These are phyloP conservation scores for Echium plantagineum DNA, from an alignment of 257 asterid genomes.

Conservation along the genomic window DNA sequence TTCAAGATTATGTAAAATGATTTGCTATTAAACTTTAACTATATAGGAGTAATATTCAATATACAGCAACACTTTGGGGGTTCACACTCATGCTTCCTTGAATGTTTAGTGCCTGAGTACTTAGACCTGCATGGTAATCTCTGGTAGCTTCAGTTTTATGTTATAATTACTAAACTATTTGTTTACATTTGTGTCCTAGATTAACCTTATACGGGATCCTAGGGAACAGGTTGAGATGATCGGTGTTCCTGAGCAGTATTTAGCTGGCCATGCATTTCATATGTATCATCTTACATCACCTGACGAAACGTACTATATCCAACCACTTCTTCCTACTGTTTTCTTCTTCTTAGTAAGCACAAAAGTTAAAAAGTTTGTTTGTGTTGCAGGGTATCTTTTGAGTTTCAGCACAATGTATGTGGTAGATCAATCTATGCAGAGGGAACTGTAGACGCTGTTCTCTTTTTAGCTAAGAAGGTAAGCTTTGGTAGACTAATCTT, in stretches of 20 bases:
- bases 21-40: too few relatives aligned
- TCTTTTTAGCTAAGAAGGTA: conserved; percentile 87
- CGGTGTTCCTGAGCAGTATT: conserved; percentile 88
- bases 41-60: too few relatives aligned
- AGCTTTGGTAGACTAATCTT: too few relatives aligned
- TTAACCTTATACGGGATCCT: conserved; percentile 68
- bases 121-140: too few relatives aligned
- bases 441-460: conserved; percentile 89
- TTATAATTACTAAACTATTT: neutral
- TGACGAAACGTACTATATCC: conserved; percentile 56
- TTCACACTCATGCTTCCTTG: too few relatives aligned
- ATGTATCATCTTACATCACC: conserved; percentile 82
- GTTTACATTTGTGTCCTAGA: conserved; percentile 24
- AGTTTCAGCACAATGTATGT: conserved; percentile 93
- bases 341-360: conserved; percentile 8
- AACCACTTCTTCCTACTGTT: conserved; percentile 1
- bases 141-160: neutral
- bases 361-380: conserved; percentile 7
- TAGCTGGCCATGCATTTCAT: conserved; percentile 91
- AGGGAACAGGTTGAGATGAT: conserved; percentile 68
- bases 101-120: too few relatives aligned
- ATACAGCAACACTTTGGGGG: too few relatives aligned
- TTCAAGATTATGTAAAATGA: too few relatives aligned
- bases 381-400: conserved; percentile 64
- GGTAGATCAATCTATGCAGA: conserved; percentile 98